Base-by-base conservation (phyloP, 2,329 filamentous ascomycete species). In the Ceratocystis albifundus region DNA sequence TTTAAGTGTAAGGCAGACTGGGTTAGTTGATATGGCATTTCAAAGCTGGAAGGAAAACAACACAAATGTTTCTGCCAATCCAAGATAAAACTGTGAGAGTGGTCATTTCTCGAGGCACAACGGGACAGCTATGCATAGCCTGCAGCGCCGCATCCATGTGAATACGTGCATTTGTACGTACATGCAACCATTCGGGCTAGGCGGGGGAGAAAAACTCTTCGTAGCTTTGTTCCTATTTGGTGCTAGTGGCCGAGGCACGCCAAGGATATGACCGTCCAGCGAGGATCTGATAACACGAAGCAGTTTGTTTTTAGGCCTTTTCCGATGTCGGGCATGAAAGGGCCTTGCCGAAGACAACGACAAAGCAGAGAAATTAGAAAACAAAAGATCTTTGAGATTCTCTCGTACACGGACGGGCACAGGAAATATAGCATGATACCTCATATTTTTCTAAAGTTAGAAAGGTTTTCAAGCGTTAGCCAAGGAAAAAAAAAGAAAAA, bases 151-250 rank as follows among this genome's bases (percentile, higher is more conserved):
- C 36, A 41, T 41, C 36, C 36, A 41, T 41, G 36, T 4, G 36
- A 41, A 4, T 12, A 41, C 36, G 36, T 41, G 36, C 36, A 41
- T 12, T 41, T 41, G 36, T 41, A 41, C 36, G 10, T 41, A 15
- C 36, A 41, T 41, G 36, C 36, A 41, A 15, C 10, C 10, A 41
- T 41, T 55, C 8, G 20, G 25, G 50, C 22, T 36, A n/a, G 25
- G 25, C 30, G 32, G 55, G 55, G 17, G 8, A 62, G 59, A 3
- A 62, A 62, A 62, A 62, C 59, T 62, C 28, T 59, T 59, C 55
- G 55, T 17, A 59, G 55, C 28, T 59, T 59, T 59, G 28, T 59
- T 59, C 55, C 55, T 59, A 59, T 59, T 59, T 59, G n/a, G 55
- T 59, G 55, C 28, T 59, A 59, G 55, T 36, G 55, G 28, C 55